Conservation (phyloP, 2,329 filamentous ascomycete genomes). For the Coniochaeta sp. region DNA sequence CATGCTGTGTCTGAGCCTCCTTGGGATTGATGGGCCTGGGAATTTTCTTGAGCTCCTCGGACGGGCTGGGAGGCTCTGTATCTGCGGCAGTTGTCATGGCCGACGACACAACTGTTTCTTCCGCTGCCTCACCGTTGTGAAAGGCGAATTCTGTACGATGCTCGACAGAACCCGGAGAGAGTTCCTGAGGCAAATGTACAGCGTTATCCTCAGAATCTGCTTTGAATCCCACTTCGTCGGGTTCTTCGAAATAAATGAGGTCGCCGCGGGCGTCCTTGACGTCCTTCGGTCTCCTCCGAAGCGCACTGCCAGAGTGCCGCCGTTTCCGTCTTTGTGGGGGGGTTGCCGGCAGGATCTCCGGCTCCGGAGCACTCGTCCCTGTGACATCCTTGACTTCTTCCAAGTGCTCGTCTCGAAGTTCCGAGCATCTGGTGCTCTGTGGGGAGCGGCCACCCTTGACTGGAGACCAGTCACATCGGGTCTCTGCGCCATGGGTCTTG, state of each 20-base stretch:
- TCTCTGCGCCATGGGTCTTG: neutral
- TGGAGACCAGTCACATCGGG: neutral
- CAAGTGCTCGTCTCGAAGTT: conserved; percentile 21
- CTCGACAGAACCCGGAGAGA: neutral
- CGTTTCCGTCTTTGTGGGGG: conserved; percentile 47
- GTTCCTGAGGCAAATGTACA: neutral
- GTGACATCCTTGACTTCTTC: conserved; percentile 45
- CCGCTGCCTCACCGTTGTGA: neutral
- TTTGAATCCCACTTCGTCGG: conserved; percentile 74
- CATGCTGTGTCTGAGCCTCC: conserved; percentile 58
- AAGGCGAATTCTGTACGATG: neutral
- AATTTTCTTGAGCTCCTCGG: conserved; percentile 33
- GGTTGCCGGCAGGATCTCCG: conserved; percentile 41
- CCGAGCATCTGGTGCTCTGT: conserved; percentile 7
- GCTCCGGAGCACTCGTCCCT: conserved; percentile 58
- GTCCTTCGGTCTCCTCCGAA: conserved; percentile 65
- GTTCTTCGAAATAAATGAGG: conserved; percentile 85
- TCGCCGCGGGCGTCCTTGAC: conserved; percentile 65
- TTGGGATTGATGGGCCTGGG: conserved; percentile 66
- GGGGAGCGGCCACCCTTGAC: neutral
- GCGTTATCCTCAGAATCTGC: conserved; percentile 39
- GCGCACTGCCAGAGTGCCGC: conserved; percentile 79
- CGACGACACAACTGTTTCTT: conserved; percentile 16
- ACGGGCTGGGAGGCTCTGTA: conserved; percentile 29
- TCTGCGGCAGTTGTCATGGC: conserved; percentile 24